phyloP scores from a whole-genome alignment of 164 flowering plant species.

The Amborella trichopoda region DNA sequence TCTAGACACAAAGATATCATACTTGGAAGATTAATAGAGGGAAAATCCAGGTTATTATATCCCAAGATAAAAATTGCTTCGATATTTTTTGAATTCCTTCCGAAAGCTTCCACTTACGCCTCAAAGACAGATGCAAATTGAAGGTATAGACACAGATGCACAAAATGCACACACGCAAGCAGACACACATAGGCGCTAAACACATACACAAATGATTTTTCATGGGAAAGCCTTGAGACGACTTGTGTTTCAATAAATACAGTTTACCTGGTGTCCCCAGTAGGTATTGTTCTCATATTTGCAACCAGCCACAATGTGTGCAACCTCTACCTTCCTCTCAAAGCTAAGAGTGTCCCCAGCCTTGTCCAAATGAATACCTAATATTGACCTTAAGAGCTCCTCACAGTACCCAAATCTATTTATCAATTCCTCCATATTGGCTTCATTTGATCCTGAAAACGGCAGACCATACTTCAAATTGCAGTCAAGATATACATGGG shows the following conservation, averaged over 20 bases:
- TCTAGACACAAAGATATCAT: too few species aligned
- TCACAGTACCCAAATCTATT: conserved; percentile 24
- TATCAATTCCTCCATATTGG: conserved; percentile 1
- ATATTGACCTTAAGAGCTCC: conserved; percentile 18
- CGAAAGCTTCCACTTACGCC: too few species aligned
- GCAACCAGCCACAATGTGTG: conserved; percentile 24
- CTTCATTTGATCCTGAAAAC: conserved; percentile 14
- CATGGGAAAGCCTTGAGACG: conserved; percentile 13
- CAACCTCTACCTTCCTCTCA: conserved; percentile 21
- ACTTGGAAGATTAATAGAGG: not conserved
- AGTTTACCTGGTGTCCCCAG: conserved; percentile 57
- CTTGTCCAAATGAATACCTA: not conserved
- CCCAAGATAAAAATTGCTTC: too few species aligned
- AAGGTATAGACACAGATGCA: not conserved
- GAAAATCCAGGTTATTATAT: too few species aligned
- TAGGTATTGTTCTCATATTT: conserved; percentile 29
- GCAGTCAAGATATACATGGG: not conserved
- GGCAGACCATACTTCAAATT: too few species aligned
- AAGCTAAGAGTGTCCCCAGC: conserved; percentile 1
- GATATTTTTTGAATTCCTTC: too few species aligned
- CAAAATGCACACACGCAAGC: not conserved
- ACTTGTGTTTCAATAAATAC: too few species aligned
- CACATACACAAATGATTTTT: not conserved
- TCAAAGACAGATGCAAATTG: not conserved
- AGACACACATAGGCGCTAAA: not conserved